Conservation (phyloP, 768 basidiomycete genomes). For the Boletus vermiculosoides region DNA sequence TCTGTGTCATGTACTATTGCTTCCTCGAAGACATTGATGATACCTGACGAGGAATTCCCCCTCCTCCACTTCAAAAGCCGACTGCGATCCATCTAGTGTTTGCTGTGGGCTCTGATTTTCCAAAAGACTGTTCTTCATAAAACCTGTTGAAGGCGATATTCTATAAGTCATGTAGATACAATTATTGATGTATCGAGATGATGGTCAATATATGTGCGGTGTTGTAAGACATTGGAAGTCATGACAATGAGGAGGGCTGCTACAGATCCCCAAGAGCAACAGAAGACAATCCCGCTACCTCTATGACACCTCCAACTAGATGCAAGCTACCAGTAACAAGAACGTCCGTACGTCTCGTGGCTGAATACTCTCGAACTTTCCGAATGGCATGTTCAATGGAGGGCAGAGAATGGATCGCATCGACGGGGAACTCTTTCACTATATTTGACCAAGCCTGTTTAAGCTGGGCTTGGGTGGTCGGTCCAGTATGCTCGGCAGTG, state of each 20-base stretch:
- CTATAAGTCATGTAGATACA: slow-evolving; percentile 12
- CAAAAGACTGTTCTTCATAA: background rate
- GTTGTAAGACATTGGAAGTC: background rate
- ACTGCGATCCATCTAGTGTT: background rate
- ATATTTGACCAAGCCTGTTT: slow-evolving; percentile 69
- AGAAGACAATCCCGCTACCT: slow-evolving; percentile 81
- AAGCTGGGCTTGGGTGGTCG: slow-evolving; percentile 77
- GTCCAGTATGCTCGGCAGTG: slow-evolving; percentile 56
- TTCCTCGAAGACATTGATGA: background rate
- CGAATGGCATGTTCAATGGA: slow-evolving; percentile 90
- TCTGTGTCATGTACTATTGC: background rate
- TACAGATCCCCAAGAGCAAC: slow-evolving; percentile 51
- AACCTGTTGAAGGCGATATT: slow-evolving; percentile 39
- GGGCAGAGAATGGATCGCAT: slow-evolving; percentile 72
- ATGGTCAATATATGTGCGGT: slow-evolving; percentile 1
- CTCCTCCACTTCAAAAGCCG: background rate
- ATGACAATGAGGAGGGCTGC: background rate
- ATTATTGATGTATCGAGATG: slow-evolving; percentile 1
- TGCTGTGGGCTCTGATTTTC: no score
- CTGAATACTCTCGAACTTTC: slow-evolving; percentile 48
- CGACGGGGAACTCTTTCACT: slow-evolving; percentile 56
- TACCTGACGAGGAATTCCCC: background rate
- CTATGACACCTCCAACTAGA: slow-evolving; percentile 90
- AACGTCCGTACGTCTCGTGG: slow-evolving; percentile 46
- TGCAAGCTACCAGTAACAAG: slow-evolving; percentile 92